phyloP scores from a whole-genome alignment of 768 basidiomycete genomes.

The Lentinus brumalis region DNA sequence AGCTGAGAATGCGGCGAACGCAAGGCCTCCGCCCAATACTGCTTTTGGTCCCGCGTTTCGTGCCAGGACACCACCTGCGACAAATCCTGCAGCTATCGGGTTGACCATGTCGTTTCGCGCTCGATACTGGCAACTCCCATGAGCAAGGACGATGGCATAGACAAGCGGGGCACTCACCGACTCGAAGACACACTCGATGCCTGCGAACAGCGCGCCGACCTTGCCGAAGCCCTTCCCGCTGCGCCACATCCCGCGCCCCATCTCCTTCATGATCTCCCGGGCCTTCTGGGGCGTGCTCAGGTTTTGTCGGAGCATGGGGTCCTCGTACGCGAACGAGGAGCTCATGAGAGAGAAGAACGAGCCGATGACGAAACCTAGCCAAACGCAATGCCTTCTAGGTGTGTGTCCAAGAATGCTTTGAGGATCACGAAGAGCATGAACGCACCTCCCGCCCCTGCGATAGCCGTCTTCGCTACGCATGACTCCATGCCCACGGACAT shows the following conservation, averaged over 20 bases:
- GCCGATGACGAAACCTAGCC: conserved; percentile 83
- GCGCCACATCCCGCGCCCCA: conserved; percentile 90
- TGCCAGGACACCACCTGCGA: conserved; percentile 87
- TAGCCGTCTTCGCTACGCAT: conserved; percentile 78
- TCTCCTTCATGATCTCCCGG: conserved; percentile 84
- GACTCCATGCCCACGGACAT: conserved; percentile 79
- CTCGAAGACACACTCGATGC: conserved; percentile 94
- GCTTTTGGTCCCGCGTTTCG: conserved; percentile 86
- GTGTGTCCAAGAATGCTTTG: conserved; percentile 8
- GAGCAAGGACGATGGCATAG: neutral
- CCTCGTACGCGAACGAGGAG: conserved; percentile 92
- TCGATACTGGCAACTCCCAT: conserved; percentile 66
- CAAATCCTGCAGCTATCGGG: conserved; percentile 82
- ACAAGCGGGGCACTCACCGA: conserved; percentile 57
- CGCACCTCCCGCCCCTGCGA: conserved; percentile 85
- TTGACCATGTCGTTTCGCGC: conserved; percentile 96
- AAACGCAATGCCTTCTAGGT: conserved; percentile 20
- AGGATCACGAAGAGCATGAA: neutral
- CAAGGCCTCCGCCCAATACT: conserved; percentile 83
- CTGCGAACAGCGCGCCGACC: conserved; percentile 93
- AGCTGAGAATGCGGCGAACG: conserved; percentile 92
- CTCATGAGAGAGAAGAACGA: conserved; percentile 98
- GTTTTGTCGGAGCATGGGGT: conserved; percentile 74
- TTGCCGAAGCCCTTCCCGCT: conserved; percentile 92
- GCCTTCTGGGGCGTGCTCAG: conserved; percentile 77